These are phyloP conservation scores for Cyberlindnera americana DNA, from an alignment of 805 yeast genomes.

Conservation along the genomic window DNA sequence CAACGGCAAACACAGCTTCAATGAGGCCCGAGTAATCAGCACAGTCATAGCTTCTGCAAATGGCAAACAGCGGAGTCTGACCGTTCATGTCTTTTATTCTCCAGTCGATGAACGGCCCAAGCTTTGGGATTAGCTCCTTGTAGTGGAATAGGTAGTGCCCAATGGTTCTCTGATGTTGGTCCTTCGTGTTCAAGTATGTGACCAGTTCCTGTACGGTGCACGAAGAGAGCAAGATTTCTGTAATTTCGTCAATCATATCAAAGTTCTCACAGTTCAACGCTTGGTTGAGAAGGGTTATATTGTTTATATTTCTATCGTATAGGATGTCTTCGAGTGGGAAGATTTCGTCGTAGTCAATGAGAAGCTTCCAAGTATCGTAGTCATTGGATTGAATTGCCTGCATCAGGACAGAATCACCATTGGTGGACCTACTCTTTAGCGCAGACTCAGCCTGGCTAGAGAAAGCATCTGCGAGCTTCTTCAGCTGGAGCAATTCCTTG, in stretches of 20 bases:
- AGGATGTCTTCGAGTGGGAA: constrained; percentile 66
- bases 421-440: constrained; percentile 38
- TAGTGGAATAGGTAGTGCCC: constrained; percentile 74
- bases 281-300: constrained; percentile 53
- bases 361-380: constrained; percentile 42
- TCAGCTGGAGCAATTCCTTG: constrained; percentile 27
- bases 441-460: constrained; percentile 19
- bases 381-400: constrained; percentile 52
- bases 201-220: constrained; percentile 44
- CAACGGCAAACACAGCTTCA: constrained; percentile 40
- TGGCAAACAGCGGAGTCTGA: constrained; percentile 74
- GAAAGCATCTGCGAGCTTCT: constrained; percentile 28
- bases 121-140: constrained; percentile 41
- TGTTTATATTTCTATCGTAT: constrained; percentile 53
- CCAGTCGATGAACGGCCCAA: constrained; percentile 73
- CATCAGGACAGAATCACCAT: constrained; percentile 73
- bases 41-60: constrained; percentile 81
- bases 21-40: constrained; percentile 52
- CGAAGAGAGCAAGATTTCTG: constrained; percentile 39
- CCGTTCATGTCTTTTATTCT: constrained; percentile 54
- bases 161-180: constrained; percentile 51
- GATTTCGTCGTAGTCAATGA: constrained; percentile 42
- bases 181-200: constrained; percentile 47
- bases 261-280: constrained; percentile 56
- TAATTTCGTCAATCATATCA: constrained; percentile 44